Conservation (phyloP, 495 filamentous ascomycete species). For the Penicillium flavigenum region DNA sequence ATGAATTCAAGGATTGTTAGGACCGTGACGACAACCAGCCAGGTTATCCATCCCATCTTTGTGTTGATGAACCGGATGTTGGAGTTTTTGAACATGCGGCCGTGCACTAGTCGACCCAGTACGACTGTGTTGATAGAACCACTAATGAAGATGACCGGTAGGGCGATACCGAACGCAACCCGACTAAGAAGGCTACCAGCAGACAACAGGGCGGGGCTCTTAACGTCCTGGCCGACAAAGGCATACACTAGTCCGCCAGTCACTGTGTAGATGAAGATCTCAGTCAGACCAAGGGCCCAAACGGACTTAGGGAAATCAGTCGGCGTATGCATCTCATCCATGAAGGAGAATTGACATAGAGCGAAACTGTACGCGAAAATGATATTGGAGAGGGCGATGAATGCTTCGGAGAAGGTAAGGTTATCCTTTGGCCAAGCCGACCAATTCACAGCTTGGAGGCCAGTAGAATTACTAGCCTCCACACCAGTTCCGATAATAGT, state of each 20-base stretch:
- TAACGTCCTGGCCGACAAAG: slow-evolving; percentile 63
- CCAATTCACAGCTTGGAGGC: slow-evolving; percentile 36
- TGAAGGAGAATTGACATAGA: slow-evolving; percentile 69
- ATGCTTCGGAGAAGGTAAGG: slow-evolving; percentile 35
- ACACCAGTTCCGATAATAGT: slow-evolving; percentile 65
- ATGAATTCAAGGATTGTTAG: slow-evolving; percentile 62
- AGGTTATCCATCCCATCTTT: slow-evolving; percentile 55
- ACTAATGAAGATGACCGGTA: slow-evolving; percentile 73
- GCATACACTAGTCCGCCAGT: slow-evolving; percentile 65
- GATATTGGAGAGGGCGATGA: slow-evolving; percentile 68
- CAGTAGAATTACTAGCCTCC: slow-evolving; percentile 34
- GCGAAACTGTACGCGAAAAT: slow-evolving; percentile 64
- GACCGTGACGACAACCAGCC: slow-evolving; percentile 52
- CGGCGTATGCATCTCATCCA: slow-evolving; percentile 72
- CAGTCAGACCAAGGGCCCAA: slow-evolving; percentile 55
- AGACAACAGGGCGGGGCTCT: slow-evolving; percentile 64
- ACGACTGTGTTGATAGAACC: slow-evolving; percentile 63
- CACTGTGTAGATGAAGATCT: slow-evolving; percentile 65
- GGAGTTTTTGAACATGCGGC: slow-evolving; percentile 54
- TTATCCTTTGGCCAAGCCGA: slow-evolving; percentile 36
- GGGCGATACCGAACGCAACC: slow-evolving; percentile 68
- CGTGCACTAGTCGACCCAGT: slow-evolving; percentile 59
- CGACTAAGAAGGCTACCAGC: slow-evolving; percentile 59
- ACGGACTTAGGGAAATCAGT: slow-evolving; percentile 62
- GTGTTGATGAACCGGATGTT: slow-evolving; percentile 59